phyloP scores from a whole-genome alignment of 2,329 filamentous ascomycete genomes.

The Chrysosporium keratinophilum region DNA sequence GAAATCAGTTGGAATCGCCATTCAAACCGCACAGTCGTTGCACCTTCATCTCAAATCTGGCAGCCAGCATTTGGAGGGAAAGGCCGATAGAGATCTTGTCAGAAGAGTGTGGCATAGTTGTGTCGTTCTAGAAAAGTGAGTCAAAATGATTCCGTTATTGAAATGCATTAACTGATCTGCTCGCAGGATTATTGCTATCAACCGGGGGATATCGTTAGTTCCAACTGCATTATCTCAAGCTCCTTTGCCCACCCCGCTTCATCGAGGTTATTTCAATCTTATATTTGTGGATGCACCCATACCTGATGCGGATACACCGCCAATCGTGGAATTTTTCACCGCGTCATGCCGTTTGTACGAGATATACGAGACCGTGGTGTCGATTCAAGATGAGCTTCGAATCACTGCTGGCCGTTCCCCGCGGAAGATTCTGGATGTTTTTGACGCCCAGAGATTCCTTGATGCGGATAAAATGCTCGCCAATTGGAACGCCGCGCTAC shows the following conservation, averaged over 20 bases:
- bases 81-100: slow-evolving; percentile 18
- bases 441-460: slow-evolving; percentile 17
- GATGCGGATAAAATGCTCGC: slow-evolving; percentile 18
- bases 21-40: slow-evolving; percentile 19
- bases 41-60: slow-evolving; percentile 17
- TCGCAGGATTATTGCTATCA: slow-evolving; percentile 19
- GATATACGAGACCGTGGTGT: slow-evolving; percentile 19
- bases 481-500: slow-evolving; percentile 21
- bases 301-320: slow-evolving; percentile 16
- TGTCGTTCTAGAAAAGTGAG: slow-evolving; percentile 19
- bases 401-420: slow-evolving; percentile 14
- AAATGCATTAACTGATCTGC: neutral
- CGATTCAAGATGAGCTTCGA: slow-evolving; percentile 19
- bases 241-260: slow-evolving; percentile 19
- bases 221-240: slow-evolving; percentile 16
- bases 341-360: slow-evolving; percentile 19
- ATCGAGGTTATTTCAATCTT: slow-evolving; percentile 22
- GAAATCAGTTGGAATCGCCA: slow-evolving; percentile 19
- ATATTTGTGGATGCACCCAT: slow-evolving; percentile 14
- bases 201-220: slow-evolving; percentile 16
- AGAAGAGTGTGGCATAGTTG: slow-evolving; percentile 23
- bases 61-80: slow-evolving; percentile 15
- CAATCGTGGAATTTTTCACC: slow-evolving; percentile 21
- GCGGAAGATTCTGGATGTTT: slow-evolving; percentile 18
- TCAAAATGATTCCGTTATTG: neutral